These are phyloP conservation scores for Carpinus viminea DNA, from an alignment of 306 rosid species.

Conservation along the genomic window DNA sequence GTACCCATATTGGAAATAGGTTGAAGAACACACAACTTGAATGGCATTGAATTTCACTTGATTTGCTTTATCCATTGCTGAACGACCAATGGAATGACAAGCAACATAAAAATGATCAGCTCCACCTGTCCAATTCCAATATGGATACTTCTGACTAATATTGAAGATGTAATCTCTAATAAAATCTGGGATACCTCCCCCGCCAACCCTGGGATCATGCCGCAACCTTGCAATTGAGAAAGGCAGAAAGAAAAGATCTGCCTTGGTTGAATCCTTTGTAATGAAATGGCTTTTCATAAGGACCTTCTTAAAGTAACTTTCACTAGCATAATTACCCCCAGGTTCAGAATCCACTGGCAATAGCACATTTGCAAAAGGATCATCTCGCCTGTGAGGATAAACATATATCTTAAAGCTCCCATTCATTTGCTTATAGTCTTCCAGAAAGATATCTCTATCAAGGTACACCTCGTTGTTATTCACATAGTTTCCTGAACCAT, in stretches of 20 bases:
- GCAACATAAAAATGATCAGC: constrained; percentile 81
- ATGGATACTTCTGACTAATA: constrained; percentile 54
- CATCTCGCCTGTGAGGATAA: constrained; percentile 67
- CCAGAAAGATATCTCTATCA: constrained; percentile 55
- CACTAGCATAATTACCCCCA: constrained; percentile 86
- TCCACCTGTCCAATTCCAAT: constrained; percentile 77
- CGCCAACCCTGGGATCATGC: constrained; percentile 69
- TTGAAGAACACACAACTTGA: constrained; percentile 80
- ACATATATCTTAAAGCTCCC: constrained; percentile 77
- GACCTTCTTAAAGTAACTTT: constrained; percentile 74
- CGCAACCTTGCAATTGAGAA: constrained; percentile 80
- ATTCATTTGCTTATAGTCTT: constrained; percentile 80
- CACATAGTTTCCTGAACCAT: constrained; percentile 48
- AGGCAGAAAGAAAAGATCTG: constrained; percentile 81
- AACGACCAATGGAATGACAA: constrained; percentile 77
- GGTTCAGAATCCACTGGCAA: constrained; percentile 64
- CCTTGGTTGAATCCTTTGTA: constrained; percentile 55
- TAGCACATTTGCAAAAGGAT: constrained; percentile 72
- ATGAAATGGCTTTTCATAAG: constrained; percentile 66
- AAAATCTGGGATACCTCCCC: constrained; percentile 62
- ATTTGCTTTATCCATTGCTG: constrained; percentile 67
- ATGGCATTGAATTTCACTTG: constrained; percentile 62
- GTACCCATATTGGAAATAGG: constrained; percentile 59
- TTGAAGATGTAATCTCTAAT: constrained; percentile 55
- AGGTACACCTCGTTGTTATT: constrained; percentile 55